Conservation (phyloP, 164 flowering plant species). For the Malania oleifera region DNA sequence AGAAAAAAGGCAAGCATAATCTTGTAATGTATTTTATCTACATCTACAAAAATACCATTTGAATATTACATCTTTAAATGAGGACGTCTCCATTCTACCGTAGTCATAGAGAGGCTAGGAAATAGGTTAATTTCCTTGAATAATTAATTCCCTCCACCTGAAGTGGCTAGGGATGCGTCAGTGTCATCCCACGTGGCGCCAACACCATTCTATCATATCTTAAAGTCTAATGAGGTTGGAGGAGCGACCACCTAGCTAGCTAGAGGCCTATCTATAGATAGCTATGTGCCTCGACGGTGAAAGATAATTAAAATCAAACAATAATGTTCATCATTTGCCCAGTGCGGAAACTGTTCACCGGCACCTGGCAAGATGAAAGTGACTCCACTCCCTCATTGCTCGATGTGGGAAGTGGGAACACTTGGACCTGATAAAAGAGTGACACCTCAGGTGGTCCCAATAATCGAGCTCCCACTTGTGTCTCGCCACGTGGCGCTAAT, state of each 20-base stretch:
- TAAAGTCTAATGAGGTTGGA: no score
- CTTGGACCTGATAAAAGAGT: neutral
- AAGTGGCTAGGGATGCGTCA: neutral
- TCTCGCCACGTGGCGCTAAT: neutral
- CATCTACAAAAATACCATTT: no score
- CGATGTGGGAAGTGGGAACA: neutral
- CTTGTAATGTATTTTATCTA: no score
- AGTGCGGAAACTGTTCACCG: no score
- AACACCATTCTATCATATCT: neutral
- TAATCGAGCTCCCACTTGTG: neutral
- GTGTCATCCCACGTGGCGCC: conserved; percentile 4
- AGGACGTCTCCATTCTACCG: no score
- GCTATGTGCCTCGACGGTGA: neutral
- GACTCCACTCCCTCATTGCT: conserved; percentile 9
- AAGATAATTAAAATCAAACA: no score
- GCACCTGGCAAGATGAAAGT: conserved; percentile 2
- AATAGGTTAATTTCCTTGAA: no score
- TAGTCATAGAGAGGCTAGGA: no score
- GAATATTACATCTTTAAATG: no score
- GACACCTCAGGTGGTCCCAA: neutral
- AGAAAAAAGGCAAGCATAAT: no score
- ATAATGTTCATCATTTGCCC: neutral
- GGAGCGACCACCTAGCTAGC: no score
- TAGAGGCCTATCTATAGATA: neutral
- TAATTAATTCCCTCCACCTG: neutral